Evolutionary conservation across 2,329 filamentous ascomycete species (phyloP).

Genomic region (Scedosporium minutisporum): DNA sequence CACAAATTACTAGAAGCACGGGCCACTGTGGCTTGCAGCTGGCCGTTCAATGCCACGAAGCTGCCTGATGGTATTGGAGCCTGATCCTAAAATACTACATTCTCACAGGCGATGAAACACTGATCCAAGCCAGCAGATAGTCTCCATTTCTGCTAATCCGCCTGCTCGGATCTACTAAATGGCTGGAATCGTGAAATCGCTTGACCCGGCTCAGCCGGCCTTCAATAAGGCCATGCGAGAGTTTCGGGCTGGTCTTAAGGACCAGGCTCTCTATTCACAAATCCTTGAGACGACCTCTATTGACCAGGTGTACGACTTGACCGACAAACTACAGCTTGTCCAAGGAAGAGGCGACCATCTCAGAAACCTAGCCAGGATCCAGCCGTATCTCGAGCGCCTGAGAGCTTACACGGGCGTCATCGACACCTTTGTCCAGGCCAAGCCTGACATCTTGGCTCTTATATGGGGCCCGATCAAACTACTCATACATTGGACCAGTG

Average conservation of each 20-base stretch:
- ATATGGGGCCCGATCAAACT: conserved; percentile 27
- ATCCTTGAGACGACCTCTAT: conserved; percentile 15
- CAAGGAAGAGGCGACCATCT: conserved; percentile 15
- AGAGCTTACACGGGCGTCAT: conserved; percentile 17
- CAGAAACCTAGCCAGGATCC: conserved; percentile 19
- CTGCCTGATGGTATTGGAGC: too few relatives aligned
- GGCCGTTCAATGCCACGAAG: too few relatives aligned
- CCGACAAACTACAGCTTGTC: conserved; percentile 20
- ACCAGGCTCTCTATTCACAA: conserved; percentile 5
- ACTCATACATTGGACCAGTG: conserved; percentile 3
- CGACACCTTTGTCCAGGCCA: conserved; percentile 19
- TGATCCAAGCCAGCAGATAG: too few relatives aligned
- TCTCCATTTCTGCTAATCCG: too few relatives aligned
- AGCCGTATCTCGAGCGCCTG: conserved; percentile 18
- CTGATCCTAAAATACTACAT: too few relatives aligned
- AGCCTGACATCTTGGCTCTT: conserved; percentile 22
- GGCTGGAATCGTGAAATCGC: too few relatives aligned
- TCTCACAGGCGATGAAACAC: too few relatives aligned
- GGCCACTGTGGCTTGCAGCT: too few relatives aligned
- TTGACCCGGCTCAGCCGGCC: too few relatives aligned
- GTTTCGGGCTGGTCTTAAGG: conserved; percentile 6
- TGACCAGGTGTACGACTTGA: conserved; percentile 19
- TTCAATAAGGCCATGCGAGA: conserved; percentile 3
- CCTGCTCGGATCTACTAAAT: too few relatives aligned
- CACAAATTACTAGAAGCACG: too few relatives aligned